Percentiles rank a stretch among this genome's conserved stretches.
Conservation (phyloP, 1,284 basidiomycete species). For the Cutaneotrichosporon spelunceum region DNA sequence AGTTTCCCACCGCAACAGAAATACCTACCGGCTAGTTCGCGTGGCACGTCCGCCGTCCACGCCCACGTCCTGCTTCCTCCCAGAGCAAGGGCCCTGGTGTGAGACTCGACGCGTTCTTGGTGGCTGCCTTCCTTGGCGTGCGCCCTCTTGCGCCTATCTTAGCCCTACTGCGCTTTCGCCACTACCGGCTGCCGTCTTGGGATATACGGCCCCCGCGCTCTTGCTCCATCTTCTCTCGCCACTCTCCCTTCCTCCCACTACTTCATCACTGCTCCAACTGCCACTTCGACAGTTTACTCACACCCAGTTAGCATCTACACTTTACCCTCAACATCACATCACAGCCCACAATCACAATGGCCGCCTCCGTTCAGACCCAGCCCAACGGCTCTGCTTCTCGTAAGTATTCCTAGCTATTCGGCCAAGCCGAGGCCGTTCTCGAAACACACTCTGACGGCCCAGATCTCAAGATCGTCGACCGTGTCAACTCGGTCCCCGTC, state of each 20-base stretch:
- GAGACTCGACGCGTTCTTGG: no score
- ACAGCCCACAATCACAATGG: slow-evolving; percentile 15
- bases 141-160: no score
- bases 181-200: no score
- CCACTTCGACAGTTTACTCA: background rate
- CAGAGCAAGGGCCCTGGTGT: background rate
- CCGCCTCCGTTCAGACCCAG: slow-evolving; percentile 21
- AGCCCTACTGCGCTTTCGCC: no score
- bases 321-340: slow-evolving; percentile 6
- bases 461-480: slow-evolving; percentile 50
- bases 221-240: background rate
- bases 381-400: slow-evolving; percentile 19
- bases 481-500: slow-evolving; percentile 47
- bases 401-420: background rate
- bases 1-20: background rate
- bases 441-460: slow-evolving; percentile 7
- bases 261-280: background rate
- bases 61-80: background rate
- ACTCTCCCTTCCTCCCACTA: slow-evolving; percentile 5
- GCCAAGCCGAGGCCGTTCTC: no score
- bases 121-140: no score
- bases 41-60: background rate
- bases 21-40: background rate
- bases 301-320: background rate
- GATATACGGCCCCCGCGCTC: background rate